Percentiles rank a stretch among this genome's conserved stretches.
phyloP scores from a whole-genome alignment of 306 rosid genomes.

The Canavalia gladiata region DNA sequence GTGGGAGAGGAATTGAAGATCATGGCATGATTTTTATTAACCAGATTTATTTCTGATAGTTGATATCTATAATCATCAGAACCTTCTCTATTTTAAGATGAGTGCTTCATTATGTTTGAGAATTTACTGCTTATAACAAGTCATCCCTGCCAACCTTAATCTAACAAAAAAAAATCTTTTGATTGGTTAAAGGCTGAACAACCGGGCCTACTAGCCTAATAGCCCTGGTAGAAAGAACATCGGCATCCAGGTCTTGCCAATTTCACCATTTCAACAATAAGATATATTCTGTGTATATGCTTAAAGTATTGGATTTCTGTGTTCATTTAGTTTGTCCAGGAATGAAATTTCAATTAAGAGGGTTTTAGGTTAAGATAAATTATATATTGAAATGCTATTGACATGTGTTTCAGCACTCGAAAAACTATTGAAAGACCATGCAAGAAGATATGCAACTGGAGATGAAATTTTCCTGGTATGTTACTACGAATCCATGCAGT shows the following conservation, averaged over 20 bases:
- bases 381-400: constrained; percentile 27
- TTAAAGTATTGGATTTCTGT: too few relatives aligned
- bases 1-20: neutral
- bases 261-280: neutral
- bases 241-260: neutral
- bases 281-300: neutral
- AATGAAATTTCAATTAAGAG: neutral
- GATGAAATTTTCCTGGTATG: constrained; percentile 58
- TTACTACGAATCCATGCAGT: neutral
- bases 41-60: neutral
- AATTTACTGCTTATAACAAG: neutral
- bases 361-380: neutral
- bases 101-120: neutral
- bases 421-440: constrained; percentile 54
- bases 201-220: neutral
- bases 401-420: constrained; percentile 56
- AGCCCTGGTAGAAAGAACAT: constrained; percentile 5
- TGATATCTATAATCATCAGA: neutral
- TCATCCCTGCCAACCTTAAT: neutral
- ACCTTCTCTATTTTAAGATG: neutral
- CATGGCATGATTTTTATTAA: constrained; percentile 4
- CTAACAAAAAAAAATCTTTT: constrained; percentile 2
- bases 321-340: neutral
- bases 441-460: constrained; percentile 63
- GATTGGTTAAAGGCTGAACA: constrained; percentile 4